Evolutionary conservation across 768 basidiomycete species (phyloP), one percentile per base, ranked within the genome.

Genomic region (Clitopilus hobsonii): DNA sequence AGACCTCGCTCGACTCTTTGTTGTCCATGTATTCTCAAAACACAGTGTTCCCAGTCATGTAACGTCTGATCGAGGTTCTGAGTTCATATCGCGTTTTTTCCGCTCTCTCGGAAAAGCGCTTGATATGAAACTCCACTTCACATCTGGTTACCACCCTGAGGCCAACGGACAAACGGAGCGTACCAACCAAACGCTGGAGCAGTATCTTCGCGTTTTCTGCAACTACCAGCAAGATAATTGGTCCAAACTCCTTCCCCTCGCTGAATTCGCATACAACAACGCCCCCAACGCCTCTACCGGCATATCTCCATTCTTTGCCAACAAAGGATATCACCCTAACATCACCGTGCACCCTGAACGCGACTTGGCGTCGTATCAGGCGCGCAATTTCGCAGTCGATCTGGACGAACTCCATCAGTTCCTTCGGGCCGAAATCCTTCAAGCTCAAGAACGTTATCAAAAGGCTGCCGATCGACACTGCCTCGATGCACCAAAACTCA

Each of bases 241-340:
- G 68, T 55, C 61, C 0, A 20, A 57, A 1, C 58, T 61, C 1
- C 56, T 71, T 0, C 59, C 65, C 16, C 56, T 64, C 13, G 64
- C 65, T 0, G 65, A 71, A 47, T 71, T 70, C 51, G 58, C 67
- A 3, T 69, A 67, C 60, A 71, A 71, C 54, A 68, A 68, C 41
- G 32, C 67, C 6, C 55, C 61, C 0, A 59, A 58, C 36, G 53
- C 65, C 1, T 54, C 67, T 16, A 72, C 69, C 25, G 60, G 66
- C 2, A 48, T 68, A 16, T 63, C 68, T 5, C 70, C 68, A 0
- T 71, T 72, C 62, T 69, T 62, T 29, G 58, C 65, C 0, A 70
- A 71, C 54, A 64, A 69, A 45, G 66, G 70, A 11, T 71, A 67
- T 29, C 54, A 71, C 53, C 66, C 68, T 0, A 51, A 56, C 18